These are phyloP conservation scores for Rhodotorula taiwanensis DNA, from an alignment of 768 basidiomycete genomes.

Conservation along the genomic window DNA sequence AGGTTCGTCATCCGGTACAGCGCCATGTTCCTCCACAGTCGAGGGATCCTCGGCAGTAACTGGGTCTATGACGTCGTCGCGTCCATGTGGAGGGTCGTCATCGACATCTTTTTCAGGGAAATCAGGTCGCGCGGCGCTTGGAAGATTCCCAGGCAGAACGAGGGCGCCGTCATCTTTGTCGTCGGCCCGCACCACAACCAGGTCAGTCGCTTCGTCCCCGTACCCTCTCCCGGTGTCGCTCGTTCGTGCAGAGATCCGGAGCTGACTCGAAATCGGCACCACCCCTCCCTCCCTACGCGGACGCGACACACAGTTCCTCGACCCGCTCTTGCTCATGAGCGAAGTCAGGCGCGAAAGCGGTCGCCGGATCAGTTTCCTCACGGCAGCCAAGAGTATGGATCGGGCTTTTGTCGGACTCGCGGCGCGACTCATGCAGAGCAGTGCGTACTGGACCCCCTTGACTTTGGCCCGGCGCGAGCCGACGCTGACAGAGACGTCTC, in stretches of 20 bases:
- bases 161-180: slow-evolving; percentile 87
- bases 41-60: slow-evolving; percentile 27
- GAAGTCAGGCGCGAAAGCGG: slow-evolving; percentile 79
- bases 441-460: slow-evolving; percentile 62
- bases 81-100: slow-evolving; percentile 75
- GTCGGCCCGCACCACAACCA: slow-evolving; percentile 90
- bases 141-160: slow-evolving; percentile 65
- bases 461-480: too few species aligned
- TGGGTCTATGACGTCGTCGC: slow-evolving; percentile 65
- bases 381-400: slow-evolving; percentile 82
- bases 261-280: not conserved
- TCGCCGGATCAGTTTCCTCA: slow-evolving; percentile 74
- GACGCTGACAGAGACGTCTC: not conserved
- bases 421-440: slow-evolving; percentile 75
- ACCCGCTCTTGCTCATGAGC: slow-evolving; percentile 73
- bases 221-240: not conserved
- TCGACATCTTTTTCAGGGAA: slow-evolving; percentile 93
- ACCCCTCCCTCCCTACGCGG: too few species aligned
- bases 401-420: slow-evolving; percentile 72
- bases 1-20: slow-evolving; percentile 25
- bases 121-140: slow-evolving; percentile 87
- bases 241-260: not conserved
- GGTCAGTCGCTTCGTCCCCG: slow-evolving; percentile 48
- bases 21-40: slow-evolving; percentile 36
- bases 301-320: slow-evolving; percentile 91